phyloP scores from a whole-genome alignment of 805 yeast genomes.

The Yamadazyma paraphyllophila region DNA sequence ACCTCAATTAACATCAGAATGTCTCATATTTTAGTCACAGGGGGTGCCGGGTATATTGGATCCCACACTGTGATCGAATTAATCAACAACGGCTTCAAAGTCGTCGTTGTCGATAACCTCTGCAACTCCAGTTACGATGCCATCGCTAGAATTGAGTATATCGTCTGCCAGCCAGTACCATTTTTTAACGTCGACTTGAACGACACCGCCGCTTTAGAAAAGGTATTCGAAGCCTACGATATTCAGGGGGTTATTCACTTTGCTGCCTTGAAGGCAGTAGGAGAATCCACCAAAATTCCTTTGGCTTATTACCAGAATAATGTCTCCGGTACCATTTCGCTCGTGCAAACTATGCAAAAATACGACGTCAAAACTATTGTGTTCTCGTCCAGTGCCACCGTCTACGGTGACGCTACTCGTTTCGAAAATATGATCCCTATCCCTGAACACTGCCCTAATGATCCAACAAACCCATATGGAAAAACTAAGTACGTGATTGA shows the following conservation, averaged over 20 bases:
- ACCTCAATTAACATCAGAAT: constrained; percentile 6
- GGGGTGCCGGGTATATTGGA: constrained; percentile 87
- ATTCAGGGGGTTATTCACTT: constrained; percentile 69
- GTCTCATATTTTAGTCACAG: constrained; percentile 60
- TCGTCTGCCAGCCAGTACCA: constrained; percentile 49
- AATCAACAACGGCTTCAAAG: constrained; percentile 59
- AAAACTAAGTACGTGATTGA: constrained; percentile 68
- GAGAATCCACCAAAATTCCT: constrained; percentile 70
- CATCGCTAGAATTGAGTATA: constrained; percentile 56
- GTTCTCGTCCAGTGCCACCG: constrained; percentile 79
- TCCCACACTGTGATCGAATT: constrained; percentile 73
- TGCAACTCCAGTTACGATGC: constrained; percentile 67
- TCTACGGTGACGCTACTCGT: constrained; percentile 77
- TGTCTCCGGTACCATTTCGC: constrained; percentile 59
- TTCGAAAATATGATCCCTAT: constrained; percentile 73
- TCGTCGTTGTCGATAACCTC: constrained; percentile 71
- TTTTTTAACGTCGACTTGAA: constrained; percentile 57
- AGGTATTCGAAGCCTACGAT: constrained; percentile 47
- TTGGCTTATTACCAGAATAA: constrained; percentile 67
- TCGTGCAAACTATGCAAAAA: constrained; percentile 52
- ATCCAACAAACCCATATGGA: constrained; percentile 78
- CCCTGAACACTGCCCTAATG: constrained; percentile 74
- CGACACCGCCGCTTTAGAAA: constrained; percentile 46
- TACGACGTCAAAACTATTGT: constrained; percentile 53
- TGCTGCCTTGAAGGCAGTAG: constrained; percentile 83